Conservation (phyloP, 345 rosid genomes). For the Citrus trifoliata region DNA sequence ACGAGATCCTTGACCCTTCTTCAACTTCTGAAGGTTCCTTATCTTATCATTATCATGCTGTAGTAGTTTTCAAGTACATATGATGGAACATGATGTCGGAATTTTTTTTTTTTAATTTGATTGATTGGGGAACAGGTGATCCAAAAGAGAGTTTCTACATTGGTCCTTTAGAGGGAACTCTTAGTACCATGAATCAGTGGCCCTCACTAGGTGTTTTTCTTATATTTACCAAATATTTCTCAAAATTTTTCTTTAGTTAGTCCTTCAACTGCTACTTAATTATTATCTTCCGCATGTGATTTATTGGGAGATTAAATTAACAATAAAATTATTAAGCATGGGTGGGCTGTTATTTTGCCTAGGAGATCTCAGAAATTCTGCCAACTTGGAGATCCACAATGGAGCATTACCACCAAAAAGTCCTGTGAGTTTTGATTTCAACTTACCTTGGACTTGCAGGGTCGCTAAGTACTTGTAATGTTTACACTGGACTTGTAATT, state of each 20-base stretch:
- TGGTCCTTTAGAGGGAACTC: conserved; percentile 52
- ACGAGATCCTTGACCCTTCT: conserved; percentile 46
- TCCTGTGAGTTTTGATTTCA: conserved; percentile 40
- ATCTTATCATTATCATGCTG: neutral
- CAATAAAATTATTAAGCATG: neutral
- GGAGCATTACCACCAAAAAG: conserved; percentile 48
- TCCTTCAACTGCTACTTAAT: neutral
- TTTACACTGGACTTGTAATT: neutral
- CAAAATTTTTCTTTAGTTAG: neutral
- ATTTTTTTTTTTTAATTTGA: neutral
- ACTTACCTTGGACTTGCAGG: neutral
- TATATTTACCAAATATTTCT: neutral
- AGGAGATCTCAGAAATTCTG: conserved; percentile 49
- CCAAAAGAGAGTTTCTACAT: conserved; percentile 65
- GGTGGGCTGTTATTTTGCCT: conserved; percentile 6
- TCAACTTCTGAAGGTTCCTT: conserved; percentile 36
- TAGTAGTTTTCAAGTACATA: no score
- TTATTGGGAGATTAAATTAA: neutral
- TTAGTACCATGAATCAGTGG: conserved; percentile 59
- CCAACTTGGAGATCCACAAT: conserved; percentile 65
- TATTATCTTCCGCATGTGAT: neutral
- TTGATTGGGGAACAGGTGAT: conserved; percentile 47
- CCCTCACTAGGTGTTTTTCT: conserved; percentile 54
- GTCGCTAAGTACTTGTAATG: neutral
- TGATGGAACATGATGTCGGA: no score